Base-by-base conservation (phyloP, 768 basidiomycete species). In the Mycena kentingensis region DNA sequence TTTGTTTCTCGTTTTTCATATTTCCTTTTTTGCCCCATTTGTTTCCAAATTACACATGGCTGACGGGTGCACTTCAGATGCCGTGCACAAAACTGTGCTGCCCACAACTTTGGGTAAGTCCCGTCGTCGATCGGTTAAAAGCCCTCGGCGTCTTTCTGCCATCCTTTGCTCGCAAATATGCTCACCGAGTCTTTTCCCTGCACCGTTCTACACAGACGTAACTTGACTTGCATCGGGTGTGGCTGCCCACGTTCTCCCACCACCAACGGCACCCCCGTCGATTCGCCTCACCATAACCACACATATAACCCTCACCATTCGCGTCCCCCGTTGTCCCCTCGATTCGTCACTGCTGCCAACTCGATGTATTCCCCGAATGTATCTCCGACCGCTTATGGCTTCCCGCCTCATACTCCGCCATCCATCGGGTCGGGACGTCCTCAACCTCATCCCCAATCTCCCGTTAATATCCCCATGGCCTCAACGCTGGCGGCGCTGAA, bases 81-180 rank as follows among this genome's bases (percentile, higher is more conserved):
- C 65, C 73, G 72, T 50, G 79, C 81, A 50, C 74, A 80, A 59
- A 82, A 77, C 41, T 92, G 90, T 67, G 85, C 82, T 61, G 88
- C 87, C 13, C 88, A 90, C 67, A 92, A 92, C 72, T 92, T 91
- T 76, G 86, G 86, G 88, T 90, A 67, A 76, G 86, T 81, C 12
- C 22, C 41, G 25, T 24, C 41, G 41, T 7, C 7, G 12, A 35
- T 29, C 50, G 22, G 37, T 29, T 35, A 38, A 58, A 53, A 51
- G 42, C 47, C 52, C 56, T 53, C 32, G 24, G 11, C 44, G 32
- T 44, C 44, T 51, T 41, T 52, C 59, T 32, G 29, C 51, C 46
- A 55, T 55, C 51, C 52, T 58, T 48, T 60, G 58, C 43, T 50
- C 44, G 28, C 49, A 55, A 49, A 55, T 55, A 73, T 77, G 67